Conservation (phyloP, 2,329 filamentous ascomycete genomes). For the Dactylonectria estremocensis region DNA sequence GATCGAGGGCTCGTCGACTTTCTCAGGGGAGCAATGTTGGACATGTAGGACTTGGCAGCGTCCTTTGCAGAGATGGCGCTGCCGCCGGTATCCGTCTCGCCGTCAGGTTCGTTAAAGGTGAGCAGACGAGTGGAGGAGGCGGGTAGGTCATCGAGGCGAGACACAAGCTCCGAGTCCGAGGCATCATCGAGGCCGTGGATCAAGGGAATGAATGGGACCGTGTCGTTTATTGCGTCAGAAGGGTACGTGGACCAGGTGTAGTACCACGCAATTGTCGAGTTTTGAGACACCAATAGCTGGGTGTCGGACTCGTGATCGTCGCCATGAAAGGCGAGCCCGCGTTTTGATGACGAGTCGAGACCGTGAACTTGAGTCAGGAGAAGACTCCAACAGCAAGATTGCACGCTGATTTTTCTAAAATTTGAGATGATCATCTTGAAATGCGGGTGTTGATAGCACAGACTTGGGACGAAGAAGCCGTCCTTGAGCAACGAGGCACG, state of each 20-base stretch:
- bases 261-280: conserved; percentile 59
- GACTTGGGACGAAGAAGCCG: background rate
- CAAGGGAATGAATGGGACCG: conserved; percentile 56
- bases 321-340: conserved; percentile 44
- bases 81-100: conserved; percentile 56
- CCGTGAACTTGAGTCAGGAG: background rate
- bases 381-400: background rate
- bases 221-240: conserved; percentile 38
- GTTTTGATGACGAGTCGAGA: conserved; percentile 39
- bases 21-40: conserved; percentile 55
- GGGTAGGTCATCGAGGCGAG: conserved; percentile 49
- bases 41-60: conserved; percentile 56
- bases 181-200: conserved; percentile 56
- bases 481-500: background rate
- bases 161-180: conserved; percentile 43
- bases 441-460: background rate
- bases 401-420: background rate
- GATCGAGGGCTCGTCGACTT: conserved; percentile 32
- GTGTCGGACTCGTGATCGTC: conserved; percentile 52
- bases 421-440: background rate
- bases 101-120: conserved; percentile 61
- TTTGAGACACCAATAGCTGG: conserved; percentile 53
- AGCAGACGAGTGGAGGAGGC: conserved; percentile 57
- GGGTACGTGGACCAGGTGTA: conserved; percentile 59
- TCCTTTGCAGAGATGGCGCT: conserved; percentile 57